A percentile compares a stretch with the other conserved stretches of the same genome.
These are phyloP conservation scores for Drechslerella dactyloides DNA, from an alignment of 2,329 filamentous ascomycete genomes.

Conservation along the genomic window DNA sequence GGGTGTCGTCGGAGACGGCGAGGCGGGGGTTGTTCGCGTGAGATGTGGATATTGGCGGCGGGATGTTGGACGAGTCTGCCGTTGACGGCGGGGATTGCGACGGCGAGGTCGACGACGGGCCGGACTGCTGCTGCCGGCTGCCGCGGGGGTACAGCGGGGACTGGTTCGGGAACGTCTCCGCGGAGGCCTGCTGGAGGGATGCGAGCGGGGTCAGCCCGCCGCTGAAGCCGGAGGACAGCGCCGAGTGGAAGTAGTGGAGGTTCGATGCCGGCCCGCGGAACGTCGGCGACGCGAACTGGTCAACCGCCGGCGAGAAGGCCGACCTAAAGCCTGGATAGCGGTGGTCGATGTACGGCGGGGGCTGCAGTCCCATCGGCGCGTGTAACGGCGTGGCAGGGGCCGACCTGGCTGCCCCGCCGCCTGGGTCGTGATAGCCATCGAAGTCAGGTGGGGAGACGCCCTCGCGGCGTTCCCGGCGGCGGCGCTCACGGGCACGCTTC, in stretches of 20 bases:
- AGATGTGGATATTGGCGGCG: constrained; percentile 47
- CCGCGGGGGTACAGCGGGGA: constrained; percentile 28
- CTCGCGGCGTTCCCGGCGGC: constrained; percentile 55
- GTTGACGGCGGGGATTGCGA: constrained; percentile 54
- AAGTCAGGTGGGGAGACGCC: constrained; percentile 24
- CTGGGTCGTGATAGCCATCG: constrained; percentile 21
- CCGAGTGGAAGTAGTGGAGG: constrained; percentile 81
- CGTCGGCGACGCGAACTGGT: constrained; percentile 51
- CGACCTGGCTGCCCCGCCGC: constrained; percentile 13
- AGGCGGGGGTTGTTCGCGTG: constrained; percentile 25
- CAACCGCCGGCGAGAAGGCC: constrained; percentile 51
- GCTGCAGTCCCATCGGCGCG: constrained; percentile 40
- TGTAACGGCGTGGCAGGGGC: constrained; percentile 36
- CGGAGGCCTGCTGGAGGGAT: constrained; percentile 60
- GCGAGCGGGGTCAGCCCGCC: constrained; percentile 80
- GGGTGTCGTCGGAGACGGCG: constrained; percentile 47
- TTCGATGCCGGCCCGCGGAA: constrained; percentile 64
- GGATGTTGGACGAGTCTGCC: constrained; percentile 48
- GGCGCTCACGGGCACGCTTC: constrained; percentile 56
- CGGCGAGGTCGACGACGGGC: constrained; percentile 51
- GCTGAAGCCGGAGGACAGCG: constrained; percentile 72
- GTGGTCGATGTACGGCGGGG: constrained; percentile 47
- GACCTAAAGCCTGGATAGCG: constrained; percentile 50
- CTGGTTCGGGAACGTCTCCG: constrained; percentile 40
- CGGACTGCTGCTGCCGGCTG: constrained; percentile 30